These are phyloP conservation scores for Wickerhamomyces pijperi DNA, from an alignment of 805 yeast genomes.

Conservation along the genomic window DNA sequence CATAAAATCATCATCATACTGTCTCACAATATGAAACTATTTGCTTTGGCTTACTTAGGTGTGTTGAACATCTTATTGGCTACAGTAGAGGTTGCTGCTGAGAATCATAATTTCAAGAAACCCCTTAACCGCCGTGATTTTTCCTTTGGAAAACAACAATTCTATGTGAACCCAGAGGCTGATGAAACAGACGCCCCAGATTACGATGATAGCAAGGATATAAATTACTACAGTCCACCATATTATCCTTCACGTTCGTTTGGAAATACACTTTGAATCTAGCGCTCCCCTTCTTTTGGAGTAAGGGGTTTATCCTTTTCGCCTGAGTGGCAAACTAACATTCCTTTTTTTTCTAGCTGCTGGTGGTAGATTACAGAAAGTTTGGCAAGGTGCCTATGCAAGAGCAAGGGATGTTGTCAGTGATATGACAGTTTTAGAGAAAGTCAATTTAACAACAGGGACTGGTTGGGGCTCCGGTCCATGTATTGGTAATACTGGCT, in stretches of 20 bases:
- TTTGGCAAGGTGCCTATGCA: constrained; percentile 48
- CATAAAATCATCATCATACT: no score
- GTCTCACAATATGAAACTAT: neutral
- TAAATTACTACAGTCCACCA: constrained; percentile 12
- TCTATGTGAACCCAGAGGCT: constrained; percentile 15
- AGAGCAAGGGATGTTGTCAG: constrained; percentile 45
- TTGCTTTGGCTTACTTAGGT: neutral
- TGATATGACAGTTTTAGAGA: constrained; percentile 45
- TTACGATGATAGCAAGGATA: constrained; percentile 9
- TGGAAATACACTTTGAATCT: constrained; percentile 1
- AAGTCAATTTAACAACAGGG: constrained; percentile 53
- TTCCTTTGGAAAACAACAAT: constrained; percentile 9
- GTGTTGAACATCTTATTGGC: neutral
- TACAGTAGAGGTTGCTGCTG: neutral
- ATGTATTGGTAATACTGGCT: constrained; percentile 51
- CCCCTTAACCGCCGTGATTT: constrained; percentile 4
- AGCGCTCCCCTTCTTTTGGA: no score
- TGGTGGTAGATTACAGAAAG: constrained; percentile 37
- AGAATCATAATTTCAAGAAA: neutral
- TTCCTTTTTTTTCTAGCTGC: constrained; percentile 10
- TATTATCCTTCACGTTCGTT: constrained; percentile 17
- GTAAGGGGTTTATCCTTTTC: no score
- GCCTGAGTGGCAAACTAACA: constrained; percentile 4
- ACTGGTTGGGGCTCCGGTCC: constrained; percentile 56
- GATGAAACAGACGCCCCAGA: constrained; percentile 3